Evolutionary conservation across 495 filamentous ascomycete genomes (phyloP), one percentile per base, ranked within the genome.

Genomic region (Cryomyces antarcticus): DNA sequence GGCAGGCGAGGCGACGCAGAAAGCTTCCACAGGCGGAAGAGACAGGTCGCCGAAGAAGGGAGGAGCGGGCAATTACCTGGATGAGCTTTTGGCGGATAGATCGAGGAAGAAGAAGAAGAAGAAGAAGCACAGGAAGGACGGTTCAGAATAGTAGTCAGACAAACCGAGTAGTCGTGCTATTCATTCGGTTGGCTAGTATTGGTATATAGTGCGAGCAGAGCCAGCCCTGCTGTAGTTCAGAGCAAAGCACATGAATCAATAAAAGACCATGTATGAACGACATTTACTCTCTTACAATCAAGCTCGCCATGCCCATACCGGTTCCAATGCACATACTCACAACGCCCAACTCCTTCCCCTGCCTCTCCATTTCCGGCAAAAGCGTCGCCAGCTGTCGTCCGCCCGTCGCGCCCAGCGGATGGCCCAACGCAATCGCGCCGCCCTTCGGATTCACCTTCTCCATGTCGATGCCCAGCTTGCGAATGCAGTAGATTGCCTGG

Each of bases 401-500:
- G 44, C 58, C 57, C 31, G 61, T 64, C 27, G 56, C 56, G 0
- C 61, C 61, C 41, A 64, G 44, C 10, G 61, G 61, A 50, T 64
- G 61, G 11, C 61, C 61, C 41, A 64, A 39, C 28, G 61, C 61
- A 43, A 64, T 64, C 4, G 59, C 61, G 5, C 61, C 61, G 37
- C 60, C 60, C 40, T 89, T 85, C 7, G 85, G 85, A 62, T 95
- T 95, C 1, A 95, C 77, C 64, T 67, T 61, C 28, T 43, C 50
- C 35, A 49, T 41, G 40, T 78, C 70, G 28, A 85, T 56, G 0
- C 82, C 82, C 12, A 93, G 62, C 59, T 77, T 70, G 49, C 82
- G 62, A 31, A 83, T 57, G 53, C 79, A 88, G 63, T 92, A 82
- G 7, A 94, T 56, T 9, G 82, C 77, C 63, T 95, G 87, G 42